Percentiles rank a stretch among this genome's conserved stretches.
Conservation (phyloP, 208 protist genomes). For the Kentomonas sorsogonicus region DNA sequence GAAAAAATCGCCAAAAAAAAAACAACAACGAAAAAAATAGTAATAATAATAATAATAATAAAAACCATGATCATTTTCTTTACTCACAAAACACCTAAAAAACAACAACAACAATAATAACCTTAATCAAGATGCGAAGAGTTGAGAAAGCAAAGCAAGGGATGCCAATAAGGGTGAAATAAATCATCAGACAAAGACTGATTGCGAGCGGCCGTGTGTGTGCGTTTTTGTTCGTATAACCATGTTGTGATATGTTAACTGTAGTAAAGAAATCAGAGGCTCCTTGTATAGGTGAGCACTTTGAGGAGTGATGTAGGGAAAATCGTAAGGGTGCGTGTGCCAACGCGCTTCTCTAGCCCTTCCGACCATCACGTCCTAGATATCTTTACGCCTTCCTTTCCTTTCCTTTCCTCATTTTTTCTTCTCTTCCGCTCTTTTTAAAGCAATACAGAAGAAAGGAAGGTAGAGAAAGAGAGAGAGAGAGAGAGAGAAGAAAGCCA, state of each 20-base stretch:
- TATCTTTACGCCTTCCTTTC: background rate
- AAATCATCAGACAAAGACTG: too few species aligned
- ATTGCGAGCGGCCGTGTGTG: too few species aligned
- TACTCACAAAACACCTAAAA: background rate
- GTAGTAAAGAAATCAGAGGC: too few species aligned
- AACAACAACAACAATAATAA: constrained; percentile 14
- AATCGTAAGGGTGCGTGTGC: too few species aligned
- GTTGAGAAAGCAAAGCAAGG: too few species aligned
- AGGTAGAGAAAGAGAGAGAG: background rate
- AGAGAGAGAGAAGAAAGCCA: constrained; percentile 12
- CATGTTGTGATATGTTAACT: too few species aligned
- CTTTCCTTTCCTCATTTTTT: constrained; percentile 9
- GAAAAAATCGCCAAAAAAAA: constrained; percentile 9
- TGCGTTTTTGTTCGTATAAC: too few species aligned
- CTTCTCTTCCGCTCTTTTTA: background rate
- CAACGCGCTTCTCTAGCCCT: too few species aligned
- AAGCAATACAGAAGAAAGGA: background rate
- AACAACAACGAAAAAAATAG: constrained; percentile 9
- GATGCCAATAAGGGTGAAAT: too few species aligned
- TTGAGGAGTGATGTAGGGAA: too few species aligned
- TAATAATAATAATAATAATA: constrained; percentile 19
- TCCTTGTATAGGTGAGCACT: too few species aligned
- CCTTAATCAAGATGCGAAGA: background rate
- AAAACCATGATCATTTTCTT: background rate
- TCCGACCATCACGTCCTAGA: background rate